Percentiles rank a stretch among this genome's conserved stretches.
These are phyloP conservation scores for Acanthamoeba quina DNA, from an alignment of 208 protist species.

Conservation along the genomic window DNA sequence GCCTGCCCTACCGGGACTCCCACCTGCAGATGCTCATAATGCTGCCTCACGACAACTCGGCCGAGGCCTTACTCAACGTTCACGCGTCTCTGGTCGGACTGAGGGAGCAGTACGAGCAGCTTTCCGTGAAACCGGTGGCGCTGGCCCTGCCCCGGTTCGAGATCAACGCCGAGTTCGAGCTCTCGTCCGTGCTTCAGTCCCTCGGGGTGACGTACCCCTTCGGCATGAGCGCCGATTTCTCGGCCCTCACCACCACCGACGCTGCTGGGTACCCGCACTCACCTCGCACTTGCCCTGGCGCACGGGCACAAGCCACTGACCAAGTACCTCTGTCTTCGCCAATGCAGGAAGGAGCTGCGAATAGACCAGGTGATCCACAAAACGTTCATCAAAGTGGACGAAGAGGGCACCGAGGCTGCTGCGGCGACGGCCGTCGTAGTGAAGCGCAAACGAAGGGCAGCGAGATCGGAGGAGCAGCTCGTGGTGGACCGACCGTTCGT, in stretches of 20 bases:
- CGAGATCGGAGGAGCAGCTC: neutral
- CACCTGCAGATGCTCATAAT: slow-evolving; percentile 2
- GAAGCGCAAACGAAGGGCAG: neutral
- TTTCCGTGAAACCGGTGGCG: neutral
- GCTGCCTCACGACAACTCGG: neutral
- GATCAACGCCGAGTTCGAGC: neutral
- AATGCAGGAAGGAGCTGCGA: neutral
- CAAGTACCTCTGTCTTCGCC: neutral
- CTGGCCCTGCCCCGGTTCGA: neutral
- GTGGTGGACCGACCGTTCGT: slow-evolving; percentile 54
- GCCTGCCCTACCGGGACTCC: slow-evolving; percentile 10
- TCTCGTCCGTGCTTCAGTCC: neutral
- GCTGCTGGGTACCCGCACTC: too few species aligned
- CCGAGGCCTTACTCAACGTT: neutral
- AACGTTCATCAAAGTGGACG: slow-evolving; percentile 39
- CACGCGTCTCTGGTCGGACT: neutral
- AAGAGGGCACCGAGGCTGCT: slow-evolving; percentile 47
- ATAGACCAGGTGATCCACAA: slow-evolving; percentile 44
- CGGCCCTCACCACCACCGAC: neutral
- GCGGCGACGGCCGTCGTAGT: neutral
- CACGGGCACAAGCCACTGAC: neutral
- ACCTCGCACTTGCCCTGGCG: neutral
- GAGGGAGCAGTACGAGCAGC: neutral
- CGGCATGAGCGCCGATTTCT: slow-evolving; percentile 1
- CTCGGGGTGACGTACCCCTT: neutral